Evolutionary conservation across 2,329 filamentous ascomycete species (phyloP), one percentile per base, ranked within the genome.

Genomic region (Rhynchosporium secalis): DNA sequence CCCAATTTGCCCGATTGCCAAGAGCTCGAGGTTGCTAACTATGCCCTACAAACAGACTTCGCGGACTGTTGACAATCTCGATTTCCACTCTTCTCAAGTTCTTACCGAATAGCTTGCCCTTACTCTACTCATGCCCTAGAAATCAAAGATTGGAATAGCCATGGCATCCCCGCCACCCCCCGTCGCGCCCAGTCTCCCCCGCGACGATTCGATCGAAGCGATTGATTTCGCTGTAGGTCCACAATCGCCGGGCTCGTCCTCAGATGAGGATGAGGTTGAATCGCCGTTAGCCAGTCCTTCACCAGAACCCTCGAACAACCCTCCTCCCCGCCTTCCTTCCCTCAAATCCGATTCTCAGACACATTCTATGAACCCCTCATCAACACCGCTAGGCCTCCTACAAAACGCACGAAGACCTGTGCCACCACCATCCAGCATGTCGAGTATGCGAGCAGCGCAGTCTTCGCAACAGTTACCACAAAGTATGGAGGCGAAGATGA

Each of bases 301-400:
- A 9, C 56, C 69, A 51, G 49, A 68, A 40, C 56, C 64, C 41
- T 58, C 69, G 65, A 78, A 79, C 61, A 64, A 69, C 43, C 78
- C 83, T 74, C 51, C 51, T 29, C 15, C 29, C 36, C 76, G 86
- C 74, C 72, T 87, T 62, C 81, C 85, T 26, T 84, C 85, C 4
- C 75, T 86, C 47, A 83, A 86, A 69, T 83, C 86, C 59, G 84
- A 87, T 56, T 78, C 86, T 26, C 78, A 80, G 66, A 72, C 78
- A 36, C 75, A 76, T 29, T 75, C 77, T 62, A 92, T 96, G 86
- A 91, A 85, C 61, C 78, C 89, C 6, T 92, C 87, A n/a, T 96
- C 92, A n/a, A 95, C 89, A 33, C 87, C 91, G 46, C 80, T 93
- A 3, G 92, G 92, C 46, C 84, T 90, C 62, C 79, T 96, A 71